phyloP scores from a whole-genome alignment of 305 asterid species.

The Caryopteris hybrid region DNA sequence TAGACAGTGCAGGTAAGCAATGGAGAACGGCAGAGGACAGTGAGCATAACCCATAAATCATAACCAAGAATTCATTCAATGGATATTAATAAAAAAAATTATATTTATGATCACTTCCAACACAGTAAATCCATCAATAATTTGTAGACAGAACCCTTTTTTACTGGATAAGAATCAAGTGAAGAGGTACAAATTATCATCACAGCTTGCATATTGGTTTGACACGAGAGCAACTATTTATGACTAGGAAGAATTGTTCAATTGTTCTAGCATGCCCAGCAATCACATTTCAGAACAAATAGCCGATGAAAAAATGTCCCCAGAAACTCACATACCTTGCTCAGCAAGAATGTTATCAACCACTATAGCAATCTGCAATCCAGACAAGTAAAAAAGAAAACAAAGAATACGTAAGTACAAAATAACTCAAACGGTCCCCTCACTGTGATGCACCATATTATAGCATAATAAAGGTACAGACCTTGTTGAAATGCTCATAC shows the following conservation, averaged over 20 bases:
- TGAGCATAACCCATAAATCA: no score
- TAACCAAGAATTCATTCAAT: background rate
- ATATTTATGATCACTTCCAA: background rate
- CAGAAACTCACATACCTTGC: constrained; percentile 52
- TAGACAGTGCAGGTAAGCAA: constrained; percentile 13
- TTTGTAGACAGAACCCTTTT: background rate
- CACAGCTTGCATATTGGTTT: background rate
- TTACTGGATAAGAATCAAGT: background rate
- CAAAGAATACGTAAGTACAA: constrained; percentile 16
- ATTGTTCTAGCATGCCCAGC: background rate
- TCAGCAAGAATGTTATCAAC: constrained; percentile 63
- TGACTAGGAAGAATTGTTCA: no score
- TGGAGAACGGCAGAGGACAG: background rate
- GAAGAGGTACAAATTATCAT: background rate
- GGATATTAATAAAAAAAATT: background rate
- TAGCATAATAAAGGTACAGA: constrained; percentile 16
- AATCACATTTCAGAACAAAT: background rate
- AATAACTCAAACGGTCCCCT: background rate
- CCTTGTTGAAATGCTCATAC: constrained; percentile 98
- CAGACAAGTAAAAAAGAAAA: constrained; percentile 13
- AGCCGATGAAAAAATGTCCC: background rate
- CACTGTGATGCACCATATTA: background rate
- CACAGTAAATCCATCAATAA: constrained; percentile 1
- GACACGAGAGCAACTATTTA: constrained; percentile 4
- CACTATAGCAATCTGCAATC: constrained; percentile 73